A percentile compares a stretch with the other conserved stretches of the same genome.
Conservation (phyloP, 768 basidiomycete species). For the Postia placenta region DNA sequence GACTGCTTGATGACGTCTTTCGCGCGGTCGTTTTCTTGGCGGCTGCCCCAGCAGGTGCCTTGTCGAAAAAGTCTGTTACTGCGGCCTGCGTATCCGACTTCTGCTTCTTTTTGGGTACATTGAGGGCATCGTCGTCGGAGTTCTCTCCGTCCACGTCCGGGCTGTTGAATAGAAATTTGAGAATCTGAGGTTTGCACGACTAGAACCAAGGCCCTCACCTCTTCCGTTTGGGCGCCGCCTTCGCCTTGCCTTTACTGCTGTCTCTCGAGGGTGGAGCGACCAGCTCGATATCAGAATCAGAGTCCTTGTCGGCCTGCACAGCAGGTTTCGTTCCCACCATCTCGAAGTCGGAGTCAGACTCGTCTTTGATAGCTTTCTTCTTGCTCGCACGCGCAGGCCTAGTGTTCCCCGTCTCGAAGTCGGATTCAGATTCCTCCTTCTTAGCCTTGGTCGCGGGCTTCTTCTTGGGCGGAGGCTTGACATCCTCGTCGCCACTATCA, state of each 20-base stretch:
- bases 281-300: constrained; percentile 39
- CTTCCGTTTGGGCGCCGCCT: constrained; percentile 35
- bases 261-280: constrained; percentile 16
- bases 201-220: constrained; percentile 36
- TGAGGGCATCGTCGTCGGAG: constrained; percentile 30
- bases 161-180: constrained; percentile 27
- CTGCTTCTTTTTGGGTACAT: constrained; percentile 53
- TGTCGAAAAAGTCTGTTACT: constrained; percentile 58
- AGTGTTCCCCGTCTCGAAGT: constrained; percentile 36
- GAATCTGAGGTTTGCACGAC: background rate
- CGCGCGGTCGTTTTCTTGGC: constrained; percentile 33
- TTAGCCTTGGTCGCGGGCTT: constrained; percentile 37
- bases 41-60: constrained; percentile 23
- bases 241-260: constrained; percentile 43
- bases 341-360: constrained; percentile 42
- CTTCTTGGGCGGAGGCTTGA: constrained; percentile 23
- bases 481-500: constrained; percentile 42
- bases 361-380: constrained; percentile 27
- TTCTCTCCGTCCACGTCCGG: constrained; percentile 33
- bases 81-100: constrained; percentile 29
- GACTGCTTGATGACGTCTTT: constrained; percentile 12
- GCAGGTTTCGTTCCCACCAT: constrained; percentile 32
- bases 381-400: constrained; percentile 26
- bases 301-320: constrained; percentile 25
- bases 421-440: constrained; percentile 39